Conservation (phyloP, 306 rosid genomes). For the Erythrophleum fordii region DNA sequence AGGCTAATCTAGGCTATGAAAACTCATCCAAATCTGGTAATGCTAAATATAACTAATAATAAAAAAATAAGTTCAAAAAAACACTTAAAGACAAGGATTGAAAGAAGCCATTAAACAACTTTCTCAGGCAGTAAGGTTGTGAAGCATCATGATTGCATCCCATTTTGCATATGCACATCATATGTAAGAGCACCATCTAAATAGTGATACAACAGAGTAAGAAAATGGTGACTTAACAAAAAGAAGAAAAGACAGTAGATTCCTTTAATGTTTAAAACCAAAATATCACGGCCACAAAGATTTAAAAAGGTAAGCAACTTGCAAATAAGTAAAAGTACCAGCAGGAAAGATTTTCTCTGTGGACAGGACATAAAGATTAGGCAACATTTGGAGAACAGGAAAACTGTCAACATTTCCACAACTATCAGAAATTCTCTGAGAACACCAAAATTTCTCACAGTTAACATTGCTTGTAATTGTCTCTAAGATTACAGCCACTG, state of each 20-base stretch:
- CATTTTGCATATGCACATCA: constrained; percentile 22
- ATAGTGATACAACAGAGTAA: constrained; percentile 18
- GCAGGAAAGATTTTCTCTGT: constrained; percentile 15
- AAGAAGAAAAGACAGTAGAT: background rate
- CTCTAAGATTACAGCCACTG: constrained; percentile 3
- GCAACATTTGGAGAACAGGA: constrained; percentile 8
- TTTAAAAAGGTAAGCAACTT: constrained; percentile 10
- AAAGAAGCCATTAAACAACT: constrained; percentile 14
- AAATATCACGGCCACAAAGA: background rate
- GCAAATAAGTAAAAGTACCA: background rate
- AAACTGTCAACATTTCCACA: constrained; percentile 16
- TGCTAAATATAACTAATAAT: background rate
- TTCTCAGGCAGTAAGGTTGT: constrained; percentile 3
- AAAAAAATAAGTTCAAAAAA: constrained; percentile 4
- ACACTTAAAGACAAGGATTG: constrained; percentile 9
- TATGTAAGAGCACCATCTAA: constrained; percentile 30
- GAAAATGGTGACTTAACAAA: background rate
- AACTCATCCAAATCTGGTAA: constrained; percentile 27
- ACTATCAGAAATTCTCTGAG: background rate
- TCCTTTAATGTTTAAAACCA: constrained; percentile 28
- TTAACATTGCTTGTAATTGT: background rate
- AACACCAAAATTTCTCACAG: background rate
- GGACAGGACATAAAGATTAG: background rate
- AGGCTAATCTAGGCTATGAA: constrained; percentile 48
- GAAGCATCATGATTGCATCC: constrained; percentile 10